phyloP scores from a whole-genome alignment of 768 basidiomycete genomes.

The Mycena galericulata region DNA sequence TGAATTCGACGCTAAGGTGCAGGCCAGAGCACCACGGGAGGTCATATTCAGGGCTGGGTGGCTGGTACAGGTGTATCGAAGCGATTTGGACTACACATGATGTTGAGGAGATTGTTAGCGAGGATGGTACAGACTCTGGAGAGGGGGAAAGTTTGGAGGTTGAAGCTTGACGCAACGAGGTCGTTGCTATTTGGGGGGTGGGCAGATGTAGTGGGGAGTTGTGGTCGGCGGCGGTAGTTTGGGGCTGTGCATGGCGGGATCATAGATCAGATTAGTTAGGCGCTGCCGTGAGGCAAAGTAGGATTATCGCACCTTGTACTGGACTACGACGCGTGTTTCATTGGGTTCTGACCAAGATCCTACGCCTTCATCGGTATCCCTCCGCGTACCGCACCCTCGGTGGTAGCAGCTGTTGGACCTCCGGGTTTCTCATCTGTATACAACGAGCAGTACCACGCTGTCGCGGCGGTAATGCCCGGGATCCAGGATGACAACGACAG shows the following conservation, averaged over 20 bases:
- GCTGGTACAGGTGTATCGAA: constrained; percentile 36
- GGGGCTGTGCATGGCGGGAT: background rate
- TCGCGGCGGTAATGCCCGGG: too few relatives aligned
- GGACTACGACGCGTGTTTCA: background rate
- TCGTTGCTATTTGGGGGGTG: too few relatives aligned
- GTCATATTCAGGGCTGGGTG: constrained; percentile 36
- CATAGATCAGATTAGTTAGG: constrained; percentile 2
- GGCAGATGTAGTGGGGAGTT: background rate
- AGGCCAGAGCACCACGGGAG: constrained; percentile 11
- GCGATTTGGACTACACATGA: too few relatives aligned
- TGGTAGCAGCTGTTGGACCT: too few relatives aligned
- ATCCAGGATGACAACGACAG: too few relatives aligned
- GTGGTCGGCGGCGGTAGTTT: background rate
- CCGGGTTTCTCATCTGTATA: too few relatives aligned
- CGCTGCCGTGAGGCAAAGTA: background rate
- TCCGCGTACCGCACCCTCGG: too few relatives aligned
- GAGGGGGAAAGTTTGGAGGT: too few relatives aligned
- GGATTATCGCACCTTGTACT: background rate
- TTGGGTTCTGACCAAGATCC: background rate
- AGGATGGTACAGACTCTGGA: too few relatives aligned
- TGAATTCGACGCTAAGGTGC: constrained; percentile 35
- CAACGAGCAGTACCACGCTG: too few relatives aligned
- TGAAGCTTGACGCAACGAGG: too few relatives aligned
- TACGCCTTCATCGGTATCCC: background rate
- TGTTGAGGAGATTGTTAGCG: too few relatives aligned